Conservation (phyloP, 805 yeast species). For the Metschnikowia cerradonensis region DNA sequence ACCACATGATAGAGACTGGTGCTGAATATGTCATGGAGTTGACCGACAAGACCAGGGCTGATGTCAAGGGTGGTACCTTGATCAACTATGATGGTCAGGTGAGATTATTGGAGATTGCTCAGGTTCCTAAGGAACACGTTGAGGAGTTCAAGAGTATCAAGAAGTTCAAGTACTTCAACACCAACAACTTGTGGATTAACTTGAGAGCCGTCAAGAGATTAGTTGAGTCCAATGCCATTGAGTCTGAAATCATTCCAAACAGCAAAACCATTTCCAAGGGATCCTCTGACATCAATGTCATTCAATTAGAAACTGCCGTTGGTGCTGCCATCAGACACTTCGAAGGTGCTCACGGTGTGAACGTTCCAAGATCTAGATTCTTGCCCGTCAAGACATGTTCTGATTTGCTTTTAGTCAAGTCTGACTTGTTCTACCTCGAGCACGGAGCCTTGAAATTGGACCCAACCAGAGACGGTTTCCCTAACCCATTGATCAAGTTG, state of each 20-base stretch:
- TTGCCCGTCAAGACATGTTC: slow-evolving; percentile 98
- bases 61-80: slow-evolving; percentile 98
- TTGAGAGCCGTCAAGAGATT: slow-evolving; percentile 90
- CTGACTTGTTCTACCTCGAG: slow-evolving; percentile 84
- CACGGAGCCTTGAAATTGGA: slow-evolving; percentile 89
- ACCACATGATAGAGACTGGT: slow-evolving; percentile 87
- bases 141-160: slow-evolving; percentile 98
- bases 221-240: slow-evolving; percentile 75
- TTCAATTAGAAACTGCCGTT: slow-evolving; percentile 97
- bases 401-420: slow-evolving; percentile 88
- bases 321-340: slow-evolving; percentile 99
- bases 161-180: slow-evolving; percentile 96
- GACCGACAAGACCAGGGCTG: slow-evolving; percentile 98
- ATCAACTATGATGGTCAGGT: slow-evolving; percentile 94
- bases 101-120: slow-evolving; percentile 92
- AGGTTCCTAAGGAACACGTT: slow-evolving; percentile 96
- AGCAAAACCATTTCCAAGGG: slow-evolving; percentile 78
- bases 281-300: slow-evolving; percentile 71
- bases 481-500: slow-evolving; percentile 90
- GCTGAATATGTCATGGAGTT: slow-evolving; percentile 98
- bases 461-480: slow-evolving; percentile 81
- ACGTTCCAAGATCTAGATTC: slow-evolving; percentile 96
- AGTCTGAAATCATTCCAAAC: slow-evolving; percentile 95
- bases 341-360: slow-evolving; percentile 93
- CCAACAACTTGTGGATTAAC: slow-evolving; percentile 97